Evolutionary conservation across 2,329 filamentous ascomycete species (phyloP).

Genomic region (Zymoseptoria brevis): DNA sequence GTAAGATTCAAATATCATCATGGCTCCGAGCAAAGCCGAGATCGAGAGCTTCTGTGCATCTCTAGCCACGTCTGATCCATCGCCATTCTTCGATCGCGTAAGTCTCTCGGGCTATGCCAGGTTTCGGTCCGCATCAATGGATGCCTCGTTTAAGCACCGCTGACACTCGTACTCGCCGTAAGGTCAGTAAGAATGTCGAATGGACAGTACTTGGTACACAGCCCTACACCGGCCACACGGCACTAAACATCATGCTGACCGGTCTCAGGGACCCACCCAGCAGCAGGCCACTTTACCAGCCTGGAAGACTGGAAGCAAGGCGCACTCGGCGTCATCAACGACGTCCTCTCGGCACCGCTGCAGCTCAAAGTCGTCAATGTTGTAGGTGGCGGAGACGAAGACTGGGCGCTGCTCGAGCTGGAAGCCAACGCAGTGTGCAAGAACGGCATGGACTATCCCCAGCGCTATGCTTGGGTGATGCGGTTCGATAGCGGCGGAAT

Average conservation of each 20-base stretch:
- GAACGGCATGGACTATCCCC: constrained; percentile 24
- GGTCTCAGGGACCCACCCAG: constrained; percentile 18
- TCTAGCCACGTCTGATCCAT: constrained; percentile 16
- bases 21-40: constrained; percentile 15
- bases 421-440: constrained; percentile 22
- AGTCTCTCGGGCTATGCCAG: constrained; percentile 7
- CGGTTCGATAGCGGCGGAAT: constrained; percentile 21
- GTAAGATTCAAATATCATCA: neutral
- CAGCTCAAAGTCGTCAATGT: constrained; percentile 22
- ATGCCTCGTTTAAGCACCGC: too few species aligned
- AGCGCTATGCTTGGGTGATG: constrained; percentile 24
- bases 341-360: constrained; percentile 17
- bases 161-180: too few species aligned
- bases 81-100: constrained; percentile 20
- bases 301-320: constrained; percentile 23
- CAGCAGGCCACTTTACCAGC: constrained; percentile 20
- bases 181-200: constrained; percentile 7
- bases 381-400: constrained; percentile 20
- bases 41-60: constrained; percentile 18
- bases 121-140: too few species aligned
- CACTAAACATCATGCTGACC: neutral
- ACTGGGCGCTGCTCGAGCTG: constrained; percentile 24
- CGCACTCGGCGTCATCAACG: constrained; percentile 20
- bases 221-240: neutral
- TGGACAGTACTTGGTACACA: constrained; percentile 22